Base-by-base conservation (phyloP, 306 rosid genomes). In the Prunus campanulata region DNA sequence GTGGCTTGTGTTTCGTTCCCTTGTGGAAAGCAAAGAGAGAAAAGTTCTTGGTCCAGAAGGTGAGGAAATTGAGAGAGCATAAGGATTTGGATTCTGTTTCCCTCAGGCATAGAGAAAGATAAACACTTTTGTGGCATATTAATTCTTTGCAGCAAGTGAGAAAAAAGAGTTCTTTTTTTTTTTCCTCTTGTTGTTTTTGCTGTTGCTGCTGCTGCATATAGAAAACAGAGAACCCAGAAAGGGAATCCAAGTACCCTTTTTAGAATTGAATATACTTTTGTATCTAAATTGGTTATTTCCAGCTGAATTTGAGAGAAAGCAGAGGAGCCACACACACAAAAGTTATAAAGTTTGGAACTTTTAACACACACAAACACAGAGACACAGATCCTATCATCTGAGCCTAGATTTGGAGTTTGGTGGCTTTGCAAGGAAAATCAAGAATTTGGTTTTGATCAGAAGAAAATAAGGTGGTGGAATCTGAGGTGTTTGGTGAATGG, bases 1-100 rank as follows among this genome's bases (percentile, higher is more conserved):
- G 79, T 85, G 85, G 71, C 84, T 62, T 60, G 69, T 79, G 82
- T 83, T 81, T 84, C 74, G 81, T 77, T 65, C 76, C 29, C 6
- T 25, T 24, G 5, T 48, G 59, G 19, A 52, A 61, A 76, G 20
- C 30, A 51, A 69, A 66, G 42, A 35, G 27, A 52, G 51, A 51
- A 18, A 35, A 8, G 14, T 52, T 50, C 20, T 50, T 60, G n/a
- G 67, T 15, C 11, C 67, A 52, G n/a, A 14, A 70, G 54, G 27
- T 16, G 22, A 20, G 74, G 32, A 32, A 52, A 69, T 27, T 49
- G 50, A 29, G 50, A n/a, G 30, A 32, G n/a, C 32, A 8, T 16
- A 56, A 20, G 15, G 2, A 20, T 54, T 54, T 32, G 51, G 22
- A 32, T 35, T 71, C 12, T 3, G 11, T 39, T 39, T 39, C 44